phyloP scores from a whole-genome alignment of 805 yeast species.

The Yarrowia sp. region DNA sequence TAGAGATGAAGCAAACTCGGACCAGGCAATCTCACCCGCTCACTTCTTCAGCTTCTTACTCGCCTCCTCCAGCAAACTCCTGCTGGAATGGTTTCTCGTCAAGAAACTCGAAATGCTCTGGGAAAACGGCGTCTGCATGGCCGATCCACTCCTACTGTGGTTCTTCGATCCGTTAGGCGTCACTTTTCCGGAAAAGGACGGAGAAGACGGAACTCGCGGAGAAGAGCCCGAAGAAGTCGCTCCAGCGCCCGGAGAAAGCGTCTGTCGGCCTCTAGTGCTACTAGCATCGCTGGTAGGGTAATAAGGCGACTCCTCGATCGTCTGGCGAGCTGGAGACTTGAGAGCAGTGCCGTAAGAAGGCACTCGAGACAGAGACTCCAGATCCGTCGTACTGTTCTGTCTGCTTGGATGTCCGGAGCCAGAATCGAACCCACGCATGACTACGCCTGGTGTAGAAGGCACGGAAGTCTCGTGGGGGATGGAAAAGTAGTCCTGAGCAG shows the following conservation, averaged over 20 bases:
- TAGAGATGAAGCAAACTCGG: too few relatives aligned
- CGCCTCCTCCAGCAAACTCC: conserved; percentile 25
- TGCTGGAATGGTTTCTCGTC: conserved; percentile 18
- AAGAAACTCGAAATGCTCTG: conserved; percentile 24
- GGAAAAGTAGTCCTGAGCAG: conserved; percentile 4
- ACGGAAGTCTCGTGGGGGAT: neutral
- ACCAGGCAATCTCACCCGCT: too few relatives aligned
- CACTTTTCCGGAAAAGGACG: conserved; percentile 22
- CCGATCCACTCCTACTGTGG: neutral
- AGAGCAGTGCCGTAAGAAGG: conserved; percentile 85
- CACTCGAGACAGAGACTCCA: conserved; percentile 57
- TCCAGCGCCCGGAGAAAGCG: neutral
- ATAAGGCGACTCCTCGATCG: conserved; percentile 60
- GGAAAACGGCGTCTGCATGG: conserved; percentile 17
- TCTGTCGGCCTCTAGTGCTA: too few relatives aligned
- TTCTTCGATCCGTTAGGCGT: conserved; percentile 15
- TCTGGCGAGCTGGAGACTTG: conserved; percentile 48
- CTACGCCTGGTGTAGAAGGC: neutral
- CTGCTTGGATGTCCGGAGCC: neutral
- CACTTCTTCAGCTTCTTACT: conserved; percentile 17
- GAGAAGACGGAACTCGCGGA: conserved; percentile 4
- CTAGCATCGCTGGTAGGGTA: conserved; percentile 46
- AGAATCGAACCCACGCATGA: neutral
- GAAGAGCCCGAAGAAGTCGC: neutral
- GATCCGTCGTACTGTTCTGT: conserved; percentile 35